Evolutionary conservation across 169 alveolate genomes (phyloP).

Genomic region (Eimeria sp.): DNA sequence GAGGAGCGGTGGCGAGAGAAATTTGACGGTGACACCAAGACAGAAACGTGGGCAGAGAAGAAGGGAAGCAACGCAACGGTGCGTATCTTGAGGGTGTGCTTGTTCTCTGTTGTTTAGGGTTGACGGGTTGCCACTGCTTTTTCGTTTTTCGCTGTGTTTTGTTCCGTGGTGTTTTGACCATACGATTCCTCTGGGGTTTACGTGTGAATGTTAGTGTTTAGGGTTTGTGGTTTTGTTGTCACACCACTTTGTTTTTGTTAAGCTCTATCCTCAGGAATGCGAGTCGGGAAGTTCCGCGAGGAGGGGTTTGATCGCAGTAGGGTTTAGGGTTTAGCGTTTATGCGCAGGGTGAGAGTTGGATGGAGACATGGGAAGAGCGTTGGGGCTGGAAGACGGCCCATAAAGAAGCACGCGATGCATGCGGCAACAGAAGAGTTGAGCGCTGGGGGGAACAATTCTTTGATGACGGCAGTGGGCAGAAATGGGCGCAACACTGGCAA

Average conservation of each 20-base stretch:
- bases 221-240: background rate
- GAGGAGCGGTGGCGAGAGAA: conserved; percentile 73
- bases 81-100: background rate
- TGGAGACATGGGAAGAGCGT: conserved; percentile 78
- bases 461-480: conserved; percentile 75
- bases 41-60: conserved; percentile 69
- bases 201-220: background rate
- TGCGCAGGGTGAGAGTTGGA: conserved; percentile 69
- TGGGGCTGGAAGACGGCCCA: conserved; percentile 49
- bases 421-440: conserved; percentile 67
- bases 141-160: background rate
- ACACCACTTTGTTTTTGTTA: no score
- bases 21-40: conserved; percentile 52
- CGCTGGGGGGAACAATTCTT: conserved; percentile 70
- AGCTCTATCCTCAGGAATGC: no score
- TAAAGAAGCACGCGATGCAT: conserved; percentile 24
- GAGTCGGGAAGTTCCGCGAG: no score
- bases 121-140: background rate
- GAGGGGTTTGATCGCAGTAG: background rate
- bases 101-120: background rate
- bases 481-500: conserved; percentile 46
- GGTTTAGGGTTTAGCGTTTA: conserved; percentile 5
- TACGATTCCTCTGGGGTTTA: no score
- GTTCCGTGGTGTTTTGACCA: background rate
- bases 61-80: conserved; percentile 75